These are phyloP conservation scores for Crepidotus variabilis DNA, from an alignment of 768 basidiomycete genomes.

Conservation along the genomic window DNA sequence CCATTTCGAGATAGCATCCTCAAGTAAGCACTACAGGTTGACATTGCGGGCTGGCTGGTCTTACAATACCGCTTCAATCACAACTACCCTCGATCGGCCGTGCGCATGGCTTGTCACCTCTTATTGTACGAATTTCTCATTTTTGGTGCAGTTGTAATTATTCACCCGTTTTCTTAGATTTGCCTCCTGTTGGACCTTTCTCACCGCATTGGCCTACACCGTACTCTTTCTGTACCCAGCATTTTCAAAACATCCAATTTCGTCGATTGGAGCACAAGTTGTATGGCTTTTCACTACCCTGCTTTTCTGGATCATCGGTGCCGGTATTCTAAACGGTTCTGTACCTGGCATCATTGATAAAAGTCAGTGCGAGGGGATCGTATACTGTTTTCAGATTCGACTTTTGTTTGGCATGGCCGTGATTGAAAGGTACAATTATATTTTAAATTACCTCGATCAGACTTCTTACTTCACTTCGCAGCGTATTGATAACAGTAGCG, in stretches of 20 bases:
- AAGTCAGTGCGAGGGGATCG: conserved; percentile 36
- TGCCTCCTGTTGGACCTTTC: conserved; percentile 55
- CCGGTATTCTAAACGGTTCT: conserved; percentile 47
- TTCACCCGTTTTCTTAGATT: conserved; percentile 35
- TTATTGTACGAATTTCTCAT: conserved; percentile 39
- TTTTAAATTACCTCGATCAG: background rate
- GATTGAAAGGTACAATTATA: conserved; percentile 39
- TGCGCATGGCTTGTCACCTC: conserved; percentile 41
- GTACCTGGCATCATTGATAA: conserved; percentile 40
- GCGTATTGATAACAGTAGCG: conserved; percentile 43
- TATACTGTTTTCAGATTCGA: conserved; percentile 57
- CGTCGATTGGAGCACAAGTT: conserved; percentile 56
- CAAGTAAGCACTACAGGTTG: conserved; percentile 31
- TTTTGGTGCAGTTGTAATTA: background rate
- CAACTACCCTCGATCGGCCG: conserved; percentile 44
- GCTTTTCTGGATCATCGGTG: conserved; percentile 58
- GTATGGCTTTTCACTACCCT: conserved; percentile 59
- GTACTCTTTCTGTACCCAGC: conserved; percentile 58
- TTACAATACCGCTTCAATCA: conserved; percentile 51
- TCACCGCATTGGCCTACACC: conserved; percentile 49
- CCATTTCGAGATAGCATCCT: background rate
- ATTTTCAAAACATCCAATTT: conserved; percentile 49
- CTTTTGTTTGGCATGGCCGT: conserved; percentile 51
- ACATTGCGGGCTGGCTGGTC: conserved; percentile 55
- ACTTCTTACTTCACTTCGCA: conserved; percentile 15